A percentile compares a stretch with the other conserved stretches of the same genome.
Evolutionary conservation across 208 protist species (phyloP).

Genomic region (Acanthamoeba lenticulata): DNA sequence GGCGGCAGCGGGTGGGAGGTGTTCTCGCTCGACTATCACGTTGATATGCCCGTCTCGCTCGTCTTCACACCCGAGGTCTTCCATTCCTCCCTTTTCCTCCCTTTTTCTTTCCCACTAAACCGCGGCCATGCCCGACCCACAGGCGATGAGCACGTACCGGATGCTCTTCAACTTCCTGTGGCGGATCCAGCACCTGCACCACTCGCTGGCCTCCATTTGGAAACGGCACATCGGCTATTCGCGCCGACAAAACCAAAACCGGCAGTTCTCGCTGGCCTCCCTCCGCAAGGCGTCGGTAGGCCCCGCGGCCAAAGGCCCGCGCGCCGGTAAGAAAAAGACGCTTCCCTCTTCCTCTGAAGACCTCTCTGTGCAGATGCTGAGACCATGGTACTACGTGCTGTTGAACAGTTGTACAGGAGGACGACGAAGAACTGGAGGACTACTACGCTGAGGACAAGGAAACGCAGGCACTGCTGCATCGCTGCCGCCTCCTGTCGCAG

Average conservation of each 20-base stretch:
- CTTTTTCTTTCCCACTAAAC: too few relatives aligned
- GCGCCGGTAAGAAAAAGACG: background rate
- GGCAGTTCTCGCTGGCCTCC: background rate
- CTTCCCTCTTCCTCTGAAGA: background rate
- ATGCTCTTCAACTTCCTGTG: slow-evolving; percentile 86
- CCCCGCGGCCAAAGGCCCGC: background rate
- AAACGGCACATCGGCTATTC: slow-evolving; percentile 60
- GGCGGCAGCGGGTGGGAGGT: slow-evolving; percentile 84
- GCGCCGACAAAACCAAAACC: slow-evolving; percentile 9
- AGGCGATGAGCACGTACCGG: slow-evolving; percentile 69
- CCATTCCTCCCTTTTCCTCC: background rate
- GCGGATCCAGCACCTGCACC: slow-evolving; percentile 83
- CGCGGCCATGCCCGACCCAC: too few relatives aligned
- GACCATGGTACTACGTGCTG: too few relatives aligned
- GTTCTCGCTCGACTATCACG: slow-evolving; percentile 88
- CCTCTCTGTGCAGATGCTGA: too few relatives aligned
- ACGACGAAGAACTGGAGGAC: slow-evolving; percentile 18
- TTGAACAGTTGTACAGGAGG: background rate
- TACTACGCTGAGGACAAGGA: slow-evolving; percentile 25
- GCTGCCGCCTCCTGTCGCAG: slow-evolving; percentile 72
- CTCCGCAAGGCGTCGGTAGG: background rate
- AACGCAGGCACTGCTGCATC: slow-evolving; percentile 65
- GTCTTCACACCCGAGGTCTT: slow-evolving; percentile 76
- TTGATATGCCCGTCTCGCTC: slow-evolving; percentile 80
- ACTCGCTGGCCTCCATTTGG: slow-evolving; percentile 73